Conservation (phyloP, 805 yeast species). For the Zygosaccharomyces gambellarensis region DNA sequence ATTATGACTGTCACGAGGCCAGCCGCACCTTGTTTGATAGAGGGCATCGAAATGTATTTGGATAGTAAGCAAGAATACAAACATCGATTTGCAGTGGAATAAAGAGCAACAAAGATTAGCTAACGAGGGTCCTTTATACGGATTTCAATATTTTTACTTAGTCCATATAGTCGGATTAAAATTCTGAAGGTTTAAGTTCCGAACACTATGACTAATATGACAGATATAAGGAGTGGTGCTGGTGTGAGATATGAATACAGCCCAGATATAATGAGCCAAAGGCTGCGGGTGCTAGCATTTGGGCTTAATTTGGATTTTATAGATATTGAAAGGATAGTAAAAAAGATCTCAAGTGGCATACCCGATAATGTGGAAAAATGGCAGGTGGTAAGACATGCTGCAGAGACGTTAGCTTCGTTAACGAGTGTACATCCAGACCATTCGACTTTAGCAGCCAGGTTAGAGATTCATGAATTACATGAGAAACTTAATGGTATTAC, state of each 20-base stretch:
- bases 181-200: neutral
- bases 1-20: constrained; percentile 2
- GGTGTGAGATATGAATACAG: neutral
- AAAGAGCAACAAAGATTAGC: neutral
- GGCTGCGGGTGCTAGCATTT: constrained; percentile 51
- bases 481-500: constrained; percentile 44
- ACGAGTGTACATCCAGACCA: constrained; percentile 97
- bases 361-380: constrained; percentile 8
- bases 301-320: constrained; percentile 84
- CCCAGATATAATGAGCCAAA: constrained; percentile 6
- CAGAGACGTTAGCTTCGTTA: constrained; percentile 94
- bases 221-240: neutral
- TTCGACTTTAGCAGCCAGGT: constrained; percentile 87
- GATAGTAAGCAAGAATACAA: neutral
- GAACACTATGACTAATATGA: neutral
- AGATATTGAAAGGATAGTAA: constrained; percentile 88
- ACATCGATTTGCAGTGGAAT: neutral
- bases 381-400: constrained; percentile 42
- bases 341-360: constrained; percentile 72
- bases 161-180: neutral
- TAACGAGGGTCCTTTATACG: neutral
- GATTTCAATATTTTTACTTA: neutral
- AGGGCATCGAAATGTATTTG: neutral
- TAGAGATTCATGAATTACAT: constrained; percentile 87
- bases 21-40: neutral